Conservation (phyloP, 352 stramenopile genomes). For the Phytophthora sansomeana region DNA sequence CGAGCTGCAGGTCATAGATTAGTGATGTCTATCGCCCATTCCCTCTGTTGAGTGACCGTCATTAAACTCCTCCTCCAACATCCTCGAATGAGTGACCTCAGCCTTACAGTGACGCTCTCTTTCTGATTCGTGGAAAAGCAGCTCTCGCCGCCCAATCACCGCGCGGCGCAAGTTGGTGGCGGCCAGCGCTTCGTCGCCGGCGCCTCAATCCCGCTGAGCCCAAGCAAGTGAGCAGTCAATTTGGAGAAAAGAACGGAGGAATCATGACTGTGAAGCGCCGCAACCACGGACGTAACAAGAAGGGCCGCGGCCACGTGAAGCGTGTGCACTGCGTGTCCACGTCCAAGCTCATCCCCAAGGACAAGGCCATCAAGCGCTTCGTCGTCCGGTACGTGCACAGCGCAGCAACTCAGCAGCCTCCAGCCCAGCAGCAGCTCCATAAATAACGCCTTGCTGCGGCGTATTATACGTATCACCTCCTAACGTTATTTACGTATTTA, state of each 20-base stretch:
- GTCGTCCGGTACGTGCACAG: slow-evolving; percentile 82
- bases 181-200: slow-evolving; percentile 58
- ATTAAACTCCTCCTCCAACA: background rate
- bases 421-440: background rate
- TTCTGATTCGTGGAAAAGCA: slow-evolving; percentile 39
- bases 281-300: slow-evolving; percentile 99
- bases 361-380: slow-evolving; percentile 95
- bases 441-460: background rate
- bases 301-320: slow-evolving; percentile 98
- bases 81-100: slow-evolving; percentile 8
- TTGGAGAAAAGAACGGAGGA: slow-evolving; percentile 89
- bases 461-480: slow-evolving; percentile 5
- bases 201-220: slow-evolving; percentile 17
- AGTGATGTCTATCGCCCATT: too few species aligned
- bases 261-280: slow-evolving; percentile 99
- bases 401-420: too few species aligned
- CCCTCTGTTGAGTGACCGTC: background rate
- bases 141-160: slow-evolving; percentile 40
- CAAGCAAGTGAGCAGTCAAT: slow-evolving; percentile 51
- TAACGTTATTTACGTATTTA: slow-evolving; percentile 12
- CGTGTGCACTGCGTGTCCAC: slow-evolving; percentile 98
- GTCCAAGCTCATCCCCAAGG: slow-evolving; percentile 98
- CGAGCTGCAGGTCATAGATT: too few species aligned
- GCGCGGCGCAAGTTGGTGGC: slow-evolving; percentile 48
- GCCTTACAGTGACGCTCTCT: too few species aligned